Base-by-base conservation (phyloP, 441 rosid species). In the Lepidium campestre region DNA sequence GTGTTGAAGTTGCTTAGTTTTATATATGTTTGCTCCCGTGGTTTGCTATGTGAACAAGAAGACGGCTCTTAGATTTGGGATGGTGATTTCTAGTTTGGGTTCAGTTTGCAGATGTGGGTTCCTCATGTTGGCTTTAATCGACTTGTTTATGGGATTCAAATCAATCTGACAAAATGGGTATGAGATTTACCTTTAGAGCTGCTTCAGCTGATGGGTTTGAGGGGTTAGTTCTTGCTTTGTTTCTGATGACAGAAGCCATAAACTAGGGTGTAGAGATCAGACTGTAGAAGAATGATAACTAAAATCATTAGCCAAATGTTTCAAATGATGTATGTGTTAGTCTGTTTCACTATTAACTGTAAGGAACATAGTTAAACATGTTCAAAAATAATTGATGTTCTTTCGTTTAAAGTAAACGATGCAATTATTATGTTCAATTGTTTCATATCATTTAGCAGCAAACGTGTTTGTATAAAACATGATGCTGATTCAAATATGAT, bases 131-230 rank as follows among this genome's bases (percentile, higher is more conserved):
- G 96, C 98, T 27, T 68, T 89, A 75, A 57, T 89, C 36, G 81
- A 89, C 57, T n/a, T n/a, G n/a, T n/a, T n/a, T n/a, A n/a, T n/a
- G n/a, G n/a, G n/a, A n/a, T n/a, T n/a, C n/a, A n/a, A n/a, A n/a
- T n/a, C n/a, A n/a, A n/a, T n/a, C n/a, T n/a, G n/a, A n/a, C n/a
- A n/a, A n/a, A n/a, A n/a, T n/a, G n/a, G n/a, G n/a, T n/a, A n/a
- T n/a, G n/a, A n/a, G n/a, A n/a, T n/a, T n/a, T n/a, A n/a, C n/a
- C n/a, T n/a, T n/a, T n/a, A n/a, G n/a, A n/a, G n/a, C n/a, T n/a
- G n/a, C n/a, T 65, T 94, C 96, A 50, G 91, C 74, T 20, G 91
- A 65, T 48, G 99, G 97, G 87, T 91, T 91, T 15, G 78, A 78
- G 40, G 92, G 94, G 78, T 77, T 89, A 23, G 74, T 64, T 81